Evolutionary conservation across 129 eudicot species (phyloP).

Genomic region (Ambrosia trifida): DNA sequence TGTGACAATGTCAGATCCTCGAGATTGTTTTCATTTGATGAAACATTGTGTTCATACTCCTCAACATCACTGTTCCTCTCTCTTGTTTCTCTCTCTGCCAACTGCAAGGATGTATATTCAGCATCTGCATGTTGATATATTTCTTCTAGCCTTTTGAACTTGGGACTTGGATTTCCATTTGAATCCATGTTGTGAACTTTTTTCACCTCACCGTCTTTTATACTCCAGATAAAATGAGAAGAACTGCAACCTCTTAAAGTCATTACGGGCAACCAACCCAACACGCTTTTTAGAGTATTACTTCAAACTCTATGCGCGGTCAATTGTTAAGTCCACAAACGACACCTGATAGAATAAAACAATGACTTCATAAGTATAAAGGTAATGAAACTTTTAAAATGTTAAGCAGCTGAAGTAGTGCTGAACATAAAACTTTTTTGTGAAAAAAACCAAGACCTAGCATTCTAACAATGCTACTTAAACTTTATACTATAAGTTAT

Average conservation of each 20-base stretch:
- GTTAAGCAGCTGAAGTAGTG: conserved; percentile 15
- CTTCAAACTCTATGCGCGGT: conserved; percentile 15
- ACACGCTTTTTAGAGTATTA: background rate
- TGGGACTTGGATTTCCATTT: conserved; percentile 45
- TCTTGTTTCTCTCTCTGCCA: conserved; percentile 45
- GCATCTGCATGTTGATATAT: conserved; percentile 38
- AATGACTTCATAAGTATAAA: conserved; percentile 1
- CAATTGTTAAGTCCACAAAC: conserved; percentile 1
- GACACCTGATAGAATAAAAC: background rate
- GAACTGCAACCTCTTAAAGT: conserved; percentile 48
- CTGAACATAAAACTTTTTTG: background rate
- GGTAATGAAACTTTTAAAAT: background rate
- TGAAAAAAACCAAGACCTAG: background rate
- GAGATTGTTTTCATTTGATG: conserved; percentile 30
- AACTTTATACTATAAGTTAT: background rate
- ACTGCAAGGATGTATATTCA: conserved; percentile 25
- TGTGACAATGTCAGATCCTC: conserved; percentile 56
- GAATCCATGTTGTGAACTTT: conserved; percentile 45
- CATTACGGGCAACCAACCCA: conserved; percentile 37
- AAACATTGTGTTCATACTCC: conserved; percentile 25
- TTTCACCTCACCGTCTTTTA: conserved; percentile 42
- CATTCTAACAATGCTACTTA: background rate
- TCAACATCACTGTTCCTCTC: conserved; percentile 15
- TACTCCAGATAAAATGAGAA: conserved; percentile 46
- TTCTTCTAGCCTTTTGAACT: conserved; percentile 56